Conservation (phyloP, 2,329 filamentous ascomycete species). For the Ceratocystis harringtonii region DNA sequence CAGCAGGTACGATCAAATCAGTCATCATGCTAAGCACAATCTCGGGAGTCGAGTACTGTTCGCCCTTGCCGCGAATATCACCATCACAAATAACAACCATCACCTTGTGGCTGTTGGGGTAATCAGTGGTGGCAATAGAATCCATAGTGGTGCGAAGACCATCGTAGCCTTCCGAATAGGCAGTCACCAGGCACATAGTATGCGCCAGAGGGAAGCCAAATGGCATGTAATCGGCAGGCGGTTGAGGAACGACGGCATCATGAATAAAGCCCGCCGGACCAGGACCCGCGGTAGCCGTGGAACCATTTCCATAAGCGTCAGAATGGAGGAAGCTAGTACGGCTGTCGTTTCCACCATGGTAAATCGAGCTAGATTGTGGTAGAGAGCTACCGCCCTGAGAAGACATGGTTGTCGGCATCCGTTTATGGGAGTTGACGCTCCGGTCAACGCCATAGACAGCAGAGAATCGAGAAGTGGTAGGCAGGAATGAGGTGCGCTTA, state of each 20-base stretch:
- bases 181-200: constrained; percentile 84
- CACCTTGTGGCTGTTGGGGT: constrained; percentile 96
- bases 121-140: constrained; percentile 93
- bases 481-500: constrained; percentile 80
- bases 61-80: constrained; percentile 91
- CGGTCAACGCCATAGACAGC: constrained; percentile 71
- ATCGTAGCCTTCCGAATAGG: constrained; percentile 89
- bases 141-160: constrained; percentile 88
- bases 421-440: constrained; percentile 29
- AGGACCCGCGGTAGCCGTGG: constrained; percentile 48
- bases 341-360: constrained; percentile 48
- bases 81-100: constrained; percentile 95
- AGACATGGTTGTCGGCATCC: constrained; percentile 79
- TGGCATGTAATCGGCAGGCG: constrained; percentile 91
- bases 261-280: constrained; percentile 93
- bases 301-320: constrained; percentile 39
- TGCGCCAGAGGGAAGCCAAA: constrained; percentile 93
- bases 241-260: constrained; percentile 87
- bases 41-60: constrained; percentile 74
- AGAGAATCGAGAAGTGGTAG: constrained; percentile 88
- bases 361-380: constrained; percentile 50
- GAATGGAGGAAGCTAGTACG: constrained; percentile 49
- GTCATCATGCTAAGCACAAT: constrained; percentile 88
- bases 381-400: constrained; percentile 64
- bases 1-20: constrained; percentile 62